Evolutionary conservation across 805 yeast species (phyloP).

Genomic region (Candida yuanshanica): DNA sequence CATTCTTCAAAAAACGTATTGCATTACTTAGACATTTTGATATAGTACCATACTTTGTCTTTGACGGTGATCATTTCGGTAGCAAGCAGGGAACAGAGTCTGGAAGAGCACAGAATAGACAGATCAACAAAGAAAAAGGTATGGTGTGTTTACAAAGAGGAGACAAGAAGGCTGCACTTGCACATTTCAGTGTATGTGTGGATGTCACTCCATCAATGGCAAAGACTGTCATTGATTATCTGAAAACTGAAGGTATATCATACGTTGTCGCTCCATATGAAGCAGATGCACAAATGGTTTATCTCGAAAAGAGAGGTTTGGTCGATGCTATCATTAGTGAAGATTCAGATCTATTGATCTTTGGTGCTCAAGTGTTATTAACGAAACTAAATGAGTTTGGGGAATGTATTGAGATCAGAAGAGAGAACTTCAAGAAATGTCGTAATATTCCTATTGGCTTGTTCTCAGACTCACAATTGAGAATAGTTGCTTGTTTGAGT

Average conservation of each 20-base stretch:
- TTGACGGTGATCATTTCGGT: conserved; percentile 87
- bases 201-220: conserved; percentile 92
- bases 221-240: conserved; percentile 67
- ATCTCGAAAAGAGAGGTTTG: conserved; percentile 63
- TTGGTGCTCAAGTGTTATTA: conserved; percentile 72
- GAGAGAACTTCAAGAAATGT: conserved; percentile 48
- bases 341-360: conserved; percentile 86
- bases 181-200: conserved; percentile 69
- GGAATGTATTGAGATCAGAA: conserved; percentile 61
- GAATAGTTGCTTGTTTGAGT: conserved; percentile 78
- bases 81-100: conserved; percentile 70
- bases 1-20: conserved; percentile 61
- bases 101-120: conserved; percentile 54
- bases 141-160: conserved; percentile 45
- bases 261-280: conserved; percentile 96
- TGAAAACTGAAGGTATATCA: conserved; percentile 50
- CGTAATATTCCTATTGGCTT: conserved; percentile 44
- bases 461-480: conserved; percentile 51
- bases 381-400: conserved; percentile 77
- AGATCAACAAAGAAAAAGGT: conserved; percentile 54
- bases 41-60: conserved; percentile 80
- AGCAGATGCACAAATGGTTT: conserved; percentile 96
- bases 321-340: conserved; percentile 89
- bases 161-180: conserved; percentile 54
- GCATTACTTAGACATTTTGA: conserved; percentile 59